Percentiles rank a stretch among this genome's conserved stretches.
These are phyloP conservation scores for Smittium culicis DNA, from an alignment of 371 early-diverging fungal species.

Conservation along the genomic window DNA sequence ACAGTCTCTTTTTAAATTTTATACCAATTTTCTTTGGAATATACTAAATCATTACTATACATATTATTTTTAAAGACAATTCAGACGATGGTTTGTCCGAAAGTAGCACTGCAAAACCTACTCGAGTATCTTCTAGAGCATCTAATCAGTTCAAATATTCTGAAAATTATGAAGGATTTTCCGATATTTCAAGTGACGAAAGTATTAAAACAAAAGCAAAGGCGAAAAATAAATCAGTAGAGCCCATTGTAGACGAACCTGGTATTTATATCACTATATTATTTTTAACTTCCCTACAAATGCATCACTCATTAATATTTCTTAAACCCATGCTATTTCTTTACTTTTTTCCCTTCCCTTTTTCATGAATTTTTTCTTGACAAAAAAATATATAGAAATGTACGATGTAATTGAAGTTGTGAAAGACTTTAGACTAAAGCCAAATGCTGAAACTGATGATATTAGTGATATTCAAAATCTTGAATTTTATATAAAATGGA, in stretches of 20 bases:
- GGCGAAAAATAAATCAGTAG: conserved; percentile 18
- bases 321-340: too few relatives aligned
- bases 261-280: too few relatives aligned
- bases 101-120: neutral
- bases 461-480: conserved; percentile 41
- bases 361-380: too few relatives aligned
- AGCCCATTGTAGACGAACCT: conserved; percentile 29
- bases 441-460: conserved; percentile 35
- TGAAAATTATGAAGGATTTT: conserved; percentile 16
- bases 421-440: conserved; percentile 28
- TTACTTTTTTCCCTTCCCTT: too few relatives aligned
- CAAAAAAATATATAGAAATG: too few relatives aligned
- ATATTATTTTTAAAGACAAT: conserved; percentile 1
- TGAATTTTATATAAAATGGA: conserved; percentile 88
- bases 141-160: conserved; percentile 3
- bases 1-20: neutral
- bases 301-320: too few relatives aligned
- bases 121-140: conserved; percentile 5
- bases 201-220: conserved; percentile 11
- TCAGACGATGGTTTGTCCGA: neutral
- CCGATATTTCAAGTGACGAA: conserved; percentile 19
- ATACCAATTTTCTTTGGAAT: neutral
- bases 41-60: too few relatives aligned
- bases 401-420: conserved; percentile 32
- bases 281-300: too few relatives aligned